Percentiles rank a stretch among this genome's conserved stretches.
phyloP scores from a whole-genome alignment of 176 grass and related monocot genomes.

The Ensete ventricosum region DNA sequence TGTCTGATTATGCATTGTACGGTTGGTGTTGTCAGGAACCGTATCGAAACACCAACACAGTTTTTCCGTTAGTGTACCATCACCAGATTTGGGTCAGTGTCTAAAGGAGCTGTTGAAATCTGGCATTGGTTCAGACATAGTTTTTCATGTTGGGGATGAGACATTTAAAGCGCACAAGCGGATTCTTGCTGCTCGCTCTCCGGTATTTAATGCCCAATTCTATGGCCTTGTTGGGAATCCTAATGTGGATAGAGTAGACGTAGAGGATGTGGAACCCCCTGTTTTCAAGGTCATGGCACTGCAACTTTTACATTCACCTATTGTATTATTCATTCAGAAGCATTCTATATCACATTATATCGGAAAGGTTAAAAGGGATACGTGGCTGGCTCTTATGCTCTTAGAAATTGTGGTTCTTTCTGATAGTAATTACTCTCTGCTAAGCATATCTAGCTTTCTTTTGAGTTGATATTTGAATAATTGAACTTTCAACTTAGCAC shows the following conservation, averaged over 20 bases:
- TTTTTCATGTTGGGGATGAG: conserved; percentile 63
- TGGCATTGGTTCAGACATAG: conserved; percentile 58
- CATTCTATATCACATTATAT: not conserved
- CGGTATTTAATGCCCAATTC: conserved; percentile 82
- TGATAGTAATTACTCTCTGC: too few species aligned
- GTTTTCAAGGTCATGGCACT: conserved; percentile 63
- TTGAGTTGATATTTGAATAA: not conserved
- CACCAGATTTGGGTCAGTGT: conserved; percentile 52
- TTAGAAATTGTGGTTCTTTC: too few species aligned
- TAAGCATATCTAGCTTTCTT: not conserved
- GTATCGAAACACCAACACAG: conserved; percentile 49
- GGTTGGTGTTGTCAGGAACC: conserved; percentile 73
- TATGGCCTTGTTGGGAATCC: conserved; percentile 81
- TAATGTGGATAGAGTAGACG: conserved; percentile 37
- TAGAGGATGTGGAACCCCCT: conserved; percentile 75
- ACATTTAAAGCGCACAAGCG: conserved; percentile 54
- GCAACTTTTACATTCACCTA: not conserved
- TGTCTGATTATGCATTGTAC: conserved; percentile 72
- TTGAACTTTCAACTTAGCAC: not conserved
- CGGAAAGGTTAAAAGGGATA: not conserved
- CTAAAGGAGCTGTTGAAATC: conserved; percentile 45
- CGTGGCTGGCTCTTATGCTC: not conserved
- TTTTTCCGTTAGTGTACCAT: conserved; percentile 48
- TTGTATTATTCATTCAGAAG: not conserved
- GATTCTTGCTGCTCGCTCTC: conserved; percentile 81